Percentiles rank a stretch among this genome's conserved stretches.
Conservation (phyloP, 108 stramenopile genomes). For the Nitzschia sp. region DNA sequence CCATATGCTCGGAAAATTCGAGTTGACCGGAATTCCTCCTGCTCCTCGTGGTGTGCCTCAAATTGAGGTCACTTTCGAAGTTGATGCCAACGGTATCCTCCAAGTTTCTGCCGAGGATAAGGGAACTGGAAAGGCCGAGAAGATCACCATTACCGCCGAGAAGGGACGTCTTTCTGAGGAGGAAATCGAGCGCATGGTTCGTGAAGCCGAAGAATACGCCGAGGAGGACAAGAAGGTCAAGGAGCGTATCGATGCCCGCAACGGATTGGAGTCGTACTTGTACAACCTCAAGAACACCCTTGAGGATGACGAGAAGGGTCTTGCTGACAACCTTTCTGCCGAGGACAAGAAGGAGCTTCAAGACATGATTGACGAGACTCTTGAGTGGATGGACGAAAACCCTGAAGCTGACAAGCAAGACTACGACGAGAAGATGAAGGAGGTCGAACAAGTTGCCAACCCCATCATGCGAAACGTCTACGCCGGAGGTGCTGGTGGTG, state of each 20-base stretch:
- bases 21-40: conserved; percentile 91
- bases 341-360: conserved; percentile 93
- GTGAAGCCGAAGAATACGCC: conserved; percentile 91
- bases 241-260: conserved; percentile 92
- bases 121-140: conserved; percentile 88
- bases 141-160: conserved; percentile 93
- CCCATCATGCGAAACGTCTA: conserved; percentile 93
- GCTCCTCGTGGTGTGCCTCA: conserved; percentile 92
- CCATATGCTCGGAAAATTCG: conserved; percentile 87
- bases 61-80: conserved; percentile 91
- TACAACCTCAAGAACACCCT: conserved; percentile 96
- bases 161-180: conserved; percentile 95
- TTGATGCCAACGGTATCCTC: conserved; percentile 94
- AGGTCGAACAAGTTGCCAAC: conserved; percentile 90
- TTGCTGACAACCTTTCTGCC: conserved; percentile 72
- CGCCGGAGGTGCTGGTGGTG: conserved; percentile 76
- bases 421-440: conserved; percentile 93
- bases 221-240: conserved; percentile 87
- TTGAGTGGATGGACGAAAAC: conserved; percentile 97
- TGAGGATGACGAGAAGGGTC: conserved; percentile 67
- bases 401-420: conserved; percentile 93
- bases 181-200: conserved; percentile 96
- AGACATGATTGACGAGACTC: conserved; percentile 81
- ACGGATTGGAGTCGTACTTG: conserved; percentile 91
- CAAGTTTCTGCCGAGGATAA: conserved; percentile 89